Evolutionary conservation across 495 filamentous ascomycete species (phyloP).

Genomic region (Xeromyces bisporus): DNA sequence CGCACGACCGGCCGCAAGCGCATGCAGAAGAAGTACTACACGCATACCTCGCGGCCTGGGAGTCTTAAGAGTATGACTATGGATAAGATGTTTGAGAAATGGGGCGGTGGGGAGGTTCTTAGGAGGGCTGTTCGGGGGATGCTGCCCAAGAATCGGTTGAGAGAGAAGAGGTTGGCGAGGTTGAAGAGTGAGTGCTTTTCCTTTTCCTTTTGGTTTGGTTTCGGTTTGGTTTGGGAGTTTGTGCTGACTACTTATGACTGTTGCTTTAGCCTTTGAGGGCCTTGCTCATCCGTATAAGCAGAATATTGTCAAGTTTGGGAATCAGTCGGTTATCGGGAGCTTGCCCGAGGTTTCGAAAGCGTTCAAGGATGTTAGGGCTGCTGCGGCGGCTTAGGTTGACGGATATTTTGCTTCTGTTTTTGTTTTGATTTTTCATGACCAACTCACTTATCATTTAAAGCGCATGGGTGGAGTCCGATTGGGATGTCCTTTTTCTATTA

Average conservation of each 20-base stretch:
- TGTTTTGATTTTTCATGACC: slow-evolving; percentile 17
- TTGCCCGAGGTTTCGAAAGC: slow-evolving; percentile 30
- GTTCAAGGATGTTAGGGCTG: slow-evolving; percentile 27
- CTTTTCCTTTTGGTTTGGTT: neutral
- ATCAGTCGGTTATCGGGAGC: slow-evolving; percentile 21
- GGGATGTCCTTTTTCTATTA: slow-evolving; percentile 11
- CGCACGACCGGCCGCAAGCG: slow-evolving; percentile 83
- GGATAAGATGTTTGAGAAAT: slow-evolving; percentile 86
- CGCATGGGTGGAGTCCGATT: slow-evolving; percentile 34
- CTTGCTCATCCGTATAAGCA: slow-evolving; percentile 76
- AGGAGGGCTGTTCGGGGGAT: slow-evolving; percentile 86
- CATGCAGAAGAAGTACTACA: slow-evolving; percentile 86
- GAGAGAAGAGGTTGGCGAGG: slow-evolving; percentile 70
- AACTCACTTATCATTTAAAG: slow-evolving; percentile 27
- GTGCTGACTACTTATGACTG: slow-evolving; percentile 3
- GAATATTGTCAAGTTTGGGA: slow-evolving; percentile 63
- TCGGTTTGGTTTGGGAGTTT: neutral
- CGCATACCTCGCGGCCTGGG: slow-evolving; percentile 79
- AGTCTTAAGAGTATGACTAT: slow-evolving; percentile 77
- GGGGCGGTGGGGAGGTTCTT: slow-evolving; percentile 86
- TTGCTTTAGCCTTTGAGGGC: slow-evolving; percentile 64
- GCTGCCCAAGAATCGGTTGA: slow-evolving; percentile 90
- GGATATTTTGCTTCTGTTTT: too few species aligned
- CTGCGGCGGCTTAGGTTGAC: slow-evolving; percentile 9
- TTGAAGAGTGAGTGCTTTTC: slow-evolving; percentile 49